Conservation (phyloP, 2,329 filamentous ascomycete species). For the Sporothrix variecibatus region DNA sequence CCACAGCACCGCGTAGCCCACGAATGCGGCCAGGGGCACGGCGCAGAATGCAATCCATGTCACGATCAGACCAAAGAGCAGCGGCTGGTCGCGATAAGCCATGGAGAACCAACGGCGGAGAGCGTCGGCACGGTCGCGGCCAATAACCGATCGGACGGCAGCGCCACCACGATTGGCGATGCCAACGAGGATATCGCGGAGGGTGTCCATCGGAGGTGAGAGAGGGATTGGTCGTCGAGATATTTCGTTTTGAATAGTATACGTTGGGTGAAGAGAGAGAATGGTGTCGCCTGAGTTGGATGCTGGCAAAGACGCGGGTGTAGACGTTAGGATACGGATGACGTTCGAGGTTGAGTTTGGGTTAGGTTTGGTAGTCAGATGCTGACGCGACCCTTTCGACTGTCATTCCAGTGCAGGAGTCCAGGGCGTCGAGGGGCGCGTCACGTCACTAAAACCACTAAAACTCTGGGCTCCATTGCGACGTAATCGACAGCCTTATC, state of each 20-base stretch:
- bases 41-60: slow-evolving; percentile 25
- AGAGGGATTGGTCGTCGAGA: not conserved
- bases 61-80: slow-evolving; percentile 22
- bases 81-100: slow-evolving; percentile 23
- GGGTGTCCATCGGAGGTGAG: slow-evolving; percentile 1
- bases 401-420: not conserved
- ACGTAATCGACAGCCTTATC: not conserved
- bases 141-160: slow-evolving; percentile 1
- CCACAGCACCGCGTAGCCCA: slow-evolving; percentile 27
- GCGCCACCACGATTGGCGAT: slow-evolving; percentile 3
- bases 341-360: not conserved
- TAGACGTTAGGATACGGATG: not conserved
- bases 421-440: not conserved
- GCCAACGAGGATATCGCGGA: slow-evolving; percentile 14
- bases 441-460: not conserved
- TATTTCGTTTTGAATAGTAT: not conserved
- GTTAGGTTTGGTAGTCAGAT: not conserved
- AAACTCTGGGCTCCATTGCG: not conserved
- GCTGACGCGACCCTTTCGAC: not conserved
- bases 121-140: slow-evolving; percentile 15
- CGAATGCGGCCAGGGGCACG: slow-evolving; percentile 25
- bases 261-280: not conserved
- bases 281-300: not conserved
- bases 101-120: slow-evolving; percentile 19
- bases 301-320: not conserved